Conservation (phyloP, 2,329 filamentous ascomycete genomes). For the Neonectria faginata region DNA sequence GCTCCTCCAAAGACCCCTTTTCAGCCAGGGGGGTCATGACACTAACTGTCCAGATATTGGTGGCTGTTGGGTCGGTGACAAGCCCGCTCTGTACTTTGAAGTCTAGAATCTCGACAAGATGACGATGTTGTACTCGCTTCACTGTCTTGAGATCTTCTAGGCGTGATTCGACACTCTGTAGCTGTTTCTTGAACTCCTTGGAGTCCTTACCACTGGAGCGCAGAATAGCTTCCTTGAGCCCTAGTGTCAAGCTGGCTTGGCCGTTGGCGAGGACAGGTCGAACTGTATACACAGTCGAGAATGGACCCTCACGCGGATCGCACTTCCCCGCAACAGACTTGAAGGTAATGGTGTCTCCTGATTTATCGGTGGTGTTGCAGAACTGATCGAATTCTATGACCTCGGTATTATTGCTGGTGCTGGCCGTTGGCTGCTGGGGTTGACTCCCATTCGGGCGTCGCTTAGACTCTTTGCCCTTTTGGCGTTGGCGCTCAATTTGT, state of each 20-base stretch:
- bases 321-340: slow-evolving; percentile 77
- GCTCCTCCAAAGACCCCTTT: slow-evolving; percentile 84
- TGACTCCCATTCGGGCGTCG: slow-evolving; percentile 59
- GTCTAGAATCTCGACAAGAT: slow-evolving; percentile 82
- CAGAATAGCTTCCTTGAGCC: slow-evolving; percentile 78
- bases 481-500: slow-evolving; percentile 75
- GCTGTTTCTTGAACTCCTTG: slow-evolving; percentile 77
- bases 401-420: slow-evolving; percentile 46
- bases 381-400: slow-evolving; percentile 74
- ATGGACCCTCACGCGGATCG: slow-evolving; percentile 72
- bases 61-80: slow-evolving; percentile 52
- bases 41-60: slow-evolving; percentile 75
- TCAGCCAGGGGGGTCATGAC: slow-evolving; percentile 82
- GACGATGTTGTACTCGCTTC: slow-evolving; percentile 79
- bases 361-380: slow-evolving; percentile 71
- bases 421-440: slow-evolving; percentile 44
- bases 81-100: slow-evolving; percentile 77
- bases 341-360: slow-evolving; percentile 75
- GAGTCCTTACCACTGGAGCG: slow-evolving; percentile 67
- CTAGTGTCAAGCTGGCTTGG: slow-evolving; percentile 71
- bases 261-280: slow-evolving; percentile 71
- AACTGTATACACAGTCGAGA: slow-evolving; percentile 78
- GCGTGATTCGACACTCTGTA: slow-evolving; percentile 80
- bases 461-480: slow-evolving; percentile 72
- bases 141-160: slow-evolving; percentile 80